Evolutionary conservation across 208 protist genomes (phyloP).

Genomic region (Angomonas deanei): DNA sequence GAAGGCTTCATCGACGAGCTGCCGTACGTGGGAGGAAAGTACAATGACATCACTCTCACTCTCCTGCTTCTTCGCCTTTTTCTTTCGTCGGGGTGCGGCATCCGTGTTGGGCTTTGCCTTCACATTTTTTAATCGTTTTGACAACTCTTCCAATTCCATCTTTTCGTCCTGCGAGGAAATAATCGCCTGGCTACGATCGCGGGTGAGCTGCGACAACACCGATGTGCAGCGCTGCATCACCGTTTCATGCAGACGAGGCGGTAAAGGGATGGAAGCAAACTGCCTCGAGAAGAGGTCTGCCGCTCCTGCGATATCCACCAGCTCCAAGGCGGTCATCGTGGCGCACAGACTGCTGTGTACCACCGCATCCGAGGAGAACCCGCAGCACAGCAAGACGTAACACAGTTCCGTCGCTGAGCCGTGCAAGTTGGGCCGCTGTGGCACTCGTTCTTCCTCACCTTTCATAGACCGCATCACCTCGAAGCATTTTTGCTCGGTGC

Average conservation of each 20-base stretch:
- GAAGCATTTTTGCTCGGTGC: too few species aligned
- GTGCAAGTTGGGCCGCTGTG: constrained; percentile 24
- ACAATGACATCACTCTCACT: background rate
- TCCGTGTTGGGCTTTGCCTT: too few species aligned
- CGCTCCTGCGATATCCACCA: constrained; percentile 30
- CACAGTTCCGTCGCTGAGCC: constrained; percentile 20
- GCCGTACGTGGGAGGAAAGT: background rate
- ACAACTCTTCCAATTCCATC: too few species aligned
- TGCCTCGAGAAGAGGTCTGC: constrained; percentile 37
- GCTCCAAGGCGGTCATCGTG: constrained; percentile 32
- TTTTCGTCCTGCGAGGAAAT: background rate
- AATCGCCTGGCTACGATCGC: background rate
- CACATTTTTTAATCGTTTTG: background rate
- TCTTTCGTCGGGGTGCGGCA: too few species aligned
- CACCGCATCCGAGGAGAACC: constrained; percentile 44
- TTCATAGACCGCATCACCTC: background rate
- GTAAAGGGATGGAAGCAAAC: constrained; percentile 32
- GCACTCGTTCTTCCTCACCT: background rate
- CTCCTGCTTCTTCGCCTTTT: background rate
- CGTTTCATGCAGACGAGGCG: constrained; percentile 23
- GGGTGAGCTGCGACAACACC: background rate
- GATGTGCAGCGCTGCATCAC: constrained; percentile 11
- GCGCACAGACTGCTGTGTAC: constrained; percentile 56
- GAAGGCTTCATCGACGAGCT: constrained; percentile 17
- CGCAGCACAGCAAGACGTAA: constrained; percentile 55